Base-by-base conservation (phyloP, 2,329 filamentous ascomycete species). In the Aspergillus sp. region DNA sequence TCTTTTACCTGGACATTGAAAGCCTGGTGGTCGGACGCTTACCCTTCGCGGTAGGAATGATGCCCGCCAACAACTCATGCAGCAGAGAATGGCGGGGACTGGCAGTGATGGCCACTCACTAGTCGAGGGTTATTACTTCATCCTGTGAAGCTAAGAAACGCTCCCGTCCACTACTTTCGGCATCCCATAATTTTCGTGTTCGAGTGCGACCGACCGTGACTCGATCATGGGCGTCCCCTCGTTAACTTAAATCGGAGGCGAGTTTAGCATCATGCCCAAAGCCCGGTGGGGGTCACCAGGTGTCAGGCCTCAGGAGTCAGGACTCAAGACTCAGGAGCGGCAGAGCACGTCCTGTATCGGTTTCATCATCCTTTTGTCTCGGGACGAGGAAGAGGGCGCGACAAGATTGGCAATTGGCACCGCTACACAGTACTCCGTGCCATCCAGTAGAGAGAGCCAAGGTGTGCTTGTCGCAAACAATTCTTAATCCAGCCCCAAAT, bases 261-360 rank as follows among this genome's bases (percentile, higher is more conserved):
- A 62, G 45, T 65, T 45, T 63, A 36, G 47, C 29, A 56, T 36
- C 20, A 65, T 61, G 60, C 64, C 59, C 57, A 61, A 52, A 47
- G 20, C 54, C 54, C 55, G 57, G 62, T 49, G 59, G 59, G 57
- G 62, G 63, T 63, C 60, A 63, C 46, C 63, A 60, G 60, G 60
- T 64, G 55, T 63, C 56, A 60, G 49, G 56, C 45, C 47, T 12
- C 32, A 5, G 12, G 32, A 46, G 32, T 16, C 36, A 39, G 36
- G 9, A 52, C 46, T 11, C 32, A 4, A 5, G 32, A 46, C 42
- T 16, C 36, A 39, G 36, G 9, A 52, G 26, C 52, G 57, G 54
- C 53, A 49, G 47, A 49, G 56, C 49, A 55, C 51, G 53, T 52
- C 16, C 18, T 26, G 50, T 26, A 18, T 29, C 36, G n/a, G 24